A percentile compares a stretch with the other conserved stretches of the same genome.
Conservation (phyloP, 2,329 filamentous ascomycete species). For the Fonsecaea monophora region DNA sequence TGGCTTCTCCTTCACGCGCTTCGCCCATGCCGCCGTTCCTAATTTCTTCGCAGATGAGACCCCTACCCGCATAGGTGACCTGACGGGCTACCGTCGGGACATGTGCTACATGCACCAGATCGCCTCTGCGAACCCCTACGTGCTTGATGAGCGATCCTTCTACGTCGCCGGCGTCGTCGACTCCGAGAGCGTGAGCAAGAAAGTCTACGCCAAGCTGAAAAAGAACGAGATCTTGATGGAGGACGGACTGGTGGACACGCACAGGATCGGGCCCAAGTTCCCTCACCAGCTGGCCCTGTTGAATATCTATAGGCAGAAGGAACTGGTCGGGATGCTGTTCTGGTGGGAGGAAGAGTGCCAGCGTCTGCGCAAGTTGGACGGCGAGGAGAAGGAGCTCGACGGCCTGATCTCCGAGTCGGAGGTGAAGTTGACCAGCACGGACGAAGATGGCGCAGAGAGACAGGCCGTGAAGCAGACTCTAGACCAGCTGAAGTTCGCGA, state of each 20-base stretch:
- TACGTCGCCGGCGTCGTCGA: slow-evolving; percentile 35
- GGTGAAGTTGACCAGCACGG: background rate
- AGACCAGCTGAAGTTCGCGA: slow-evolving; percentile 35
- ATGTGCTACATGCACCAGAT: slow-evolving; percentile 38
- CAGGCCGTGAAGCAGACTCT: slow-evolving; percentile 20
- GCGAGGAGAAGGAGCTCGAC: slow-evolving; percentile 32
- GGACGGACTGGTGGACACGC: slow-evolving; percentile 32
- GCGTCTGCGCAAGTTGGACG: slow-evolving; percentile 32
- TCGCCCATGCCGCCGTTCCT: slow-evolving; percentile 34
- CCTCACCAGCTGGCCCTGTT: slow-evolving; percentile 32
- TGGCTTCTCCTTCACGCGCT: slow-evolving; percentile 36
- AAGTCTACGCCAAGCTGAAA: slow-evolving; percentile 26
- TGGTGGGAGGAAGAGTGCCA: slow-evolving; percentile 40
- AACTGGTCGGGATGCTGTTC: slow-evolving; percentile 34
- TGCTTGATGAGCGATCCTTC: slow-evolving; percentile 32
- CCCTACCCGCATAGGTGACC: slow-evolving; percentile 8
- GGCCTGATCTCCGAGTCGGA: slow-evolving; percentile 21
- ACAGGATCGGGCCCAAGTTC: slow-evolving; percentile 33
- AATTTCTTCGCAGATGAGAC: slow-evolving; percentile 30
- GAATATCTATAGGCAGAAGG: slow-evolving; percentile 28
- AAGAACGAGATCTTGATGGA: slow-evolving; percentile 24
- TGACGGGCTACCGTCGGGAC: slow-evolving; percentile 28
- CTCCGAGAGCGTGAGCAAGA: slow-evolving; percentile 24
- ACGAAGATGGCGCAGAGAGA: slow-evolving; percentile 4
- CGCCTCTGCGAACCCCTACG: slow-evolving; percentile 28